Percentiles rank a stretch among this genome's conserved stretches.
These are phyloP conservation scores for Biscutella auriculata DNA, from an alignment of 441 rosid genomes.

Conservation along the genomic window DNA sequence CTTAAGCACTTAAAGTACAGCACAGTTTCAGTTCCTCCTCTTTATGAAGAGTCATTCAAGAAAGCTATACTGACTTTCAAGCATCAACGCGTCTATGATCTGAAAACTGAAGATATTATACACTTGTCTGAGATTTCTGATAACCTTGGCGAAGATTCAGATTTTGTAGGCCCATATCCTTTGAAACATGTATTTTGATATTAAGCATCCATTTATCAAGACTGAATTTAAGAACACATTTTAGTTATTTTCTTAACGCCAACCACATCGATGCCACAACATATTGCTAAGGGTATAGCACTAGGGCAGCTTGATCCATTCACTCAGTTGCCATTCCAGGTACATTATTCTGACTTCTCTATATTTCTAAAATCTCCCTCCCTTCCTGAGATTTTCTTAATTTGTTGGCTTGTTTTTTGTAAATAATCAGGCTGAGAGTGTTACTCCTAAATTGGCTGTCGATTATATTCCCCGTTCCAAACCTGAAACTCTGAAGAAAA, in stretches of 20 bases:
- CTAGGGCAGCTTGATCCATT: conserved; percentile 84
- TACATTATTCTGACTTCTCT: conserved; percentile 18
- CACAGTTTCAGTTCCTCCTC: conserved; percentile 66
- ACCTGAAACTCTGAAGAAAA: conserved; percentile 47
- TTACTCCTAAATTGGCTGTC: conserved; percentile 19
- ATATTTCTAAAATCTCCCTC: background rate
- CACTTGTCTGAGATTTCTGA: conserved; percentile 46
- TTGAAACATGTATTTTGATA: conserved; percentile 14
- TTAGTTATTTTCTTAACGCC: conserved; percentile 33
- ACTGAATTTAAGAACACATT: background rate
- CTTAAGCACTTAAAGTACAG: conserved; percentile 79
- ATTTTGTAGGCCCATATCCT: conserved; percentile 99
- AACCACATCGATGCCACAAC: conserved; percentile 51
- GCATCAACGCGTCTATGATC: conserved; percentile 89
- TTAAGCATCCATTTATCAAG: background rate
- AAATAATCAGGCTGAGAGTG: conserved; percentile 37
- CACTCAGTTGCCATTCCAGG: conserved; percentile 73
- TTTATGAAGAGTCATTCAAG: conserved; percentile 75
- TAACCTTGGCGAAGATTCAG: conserved; percentile 38
- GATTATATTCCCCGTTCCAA: conserved; percentile 24
- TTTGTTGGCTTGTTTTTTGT: background rate
- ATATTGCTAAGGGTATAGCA: conserved; percentile 79
- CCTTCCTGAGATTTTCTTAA: background rate
- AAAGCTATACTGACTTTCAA: conserved; percentile 82
- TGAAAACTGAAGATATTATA: conserved; percentile 36